Base-by-base conservation (phyloP, 1,284 basidiomycete species). In the Prillingera fragicola region DNA sequence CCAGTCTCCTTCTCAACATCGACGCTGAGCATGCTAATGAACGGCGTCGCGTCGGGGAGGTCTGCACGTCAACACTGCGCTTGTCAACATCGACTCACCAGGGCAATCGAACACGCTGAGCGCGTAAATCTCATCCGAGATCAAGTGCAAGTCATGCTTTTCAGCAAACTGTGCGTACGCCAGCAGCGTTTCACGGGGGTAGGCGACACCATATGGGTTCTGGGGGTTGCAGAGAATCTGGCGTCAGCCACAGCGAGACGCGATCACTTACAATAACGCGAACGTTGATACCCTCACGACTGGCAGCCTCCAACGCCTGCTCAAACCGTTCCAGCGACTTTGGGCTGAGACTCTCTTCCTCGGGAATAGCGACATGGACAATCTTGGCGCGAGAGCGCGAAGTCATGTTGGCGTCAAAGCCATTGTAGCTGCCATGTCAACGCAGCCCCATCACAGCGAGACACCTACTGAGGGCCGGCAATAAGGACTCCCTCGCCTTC, bases 71-170 rank as follows among this genome's bases (percentile, higher is more conserved):
- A 46, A 37, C 32, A 19, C 18, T 9, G 39, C 22, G 27, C 8
- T 10, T 12, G 12, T 7, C 8, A n/a, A 34, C 17, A 5, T 13
- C 18, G 8, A 52, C 65, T 36, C 40, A 63, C 63, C 39, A 1
- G 56, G 42, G 41, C 65, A 65, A 19, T 68, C 53, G 45, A 63
- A 73, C 23, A 65, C 54, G 45, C 65, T 69, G 42, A 73, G 48
- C 3, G 67, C 71, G 56, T 75, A 75, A 27, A 75, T 72, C 58
- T 73, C 71, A 50, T 74, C 72, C 1, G 61, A 64, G 12, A 74
- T 62, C 21, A 73, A 59, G 46, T 70, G 73, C 7, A 75, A 46
- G 47, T 72, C 65, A 48, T 68, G 65, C 48, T 65, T 59, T 46
- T 75, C 66, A 32, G 71, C 71, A 41, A 75, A 73, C 8, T 48